A percentile compares a stretch with the other conserved stretches of the same genome.
Evolutionary conservation across 805 yeast genomes (phyloP).

Genomic region (Wickerhamomyces ciferrii): DNA sequence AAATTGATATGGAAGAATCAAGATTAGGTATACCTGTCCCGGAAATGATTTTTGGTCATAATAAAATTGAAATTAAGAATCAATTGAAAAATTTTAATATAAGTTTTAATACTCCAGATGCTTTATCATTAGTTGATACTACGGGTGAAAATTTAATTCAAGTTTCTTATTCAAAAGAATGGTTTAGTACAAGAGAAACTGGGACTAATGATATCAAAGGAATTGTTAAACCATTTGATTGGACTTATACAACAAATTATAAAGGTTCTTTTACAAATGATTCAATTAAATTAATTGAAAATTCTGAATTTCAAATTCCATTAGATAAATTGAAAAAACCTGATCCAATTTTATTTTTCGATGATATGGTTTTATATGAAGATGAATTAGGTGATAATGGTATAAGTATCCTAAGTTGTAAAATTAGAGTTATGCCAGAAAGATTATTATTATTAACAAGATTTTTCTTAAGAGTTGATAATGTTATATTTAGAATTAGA

Average conservation of each 20-base stretch:
- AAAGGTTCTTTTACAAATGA: conserved; percentile 44
- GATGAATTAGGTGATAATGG: conserved; percentile 98
- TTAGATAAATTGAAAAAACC: conserved; percentile 60
- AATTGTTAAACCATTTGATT: conserved; percentile 81
- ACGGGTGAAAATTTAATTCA: conserved; percentile 46
- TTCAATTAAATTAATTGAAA: conserved; percentile 17
- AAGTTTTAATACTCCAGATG: conserved; percentile 73
- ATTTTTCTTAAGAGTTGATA: conserved; percentile 83
- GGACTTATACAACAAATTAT: conserved; percentile 90
- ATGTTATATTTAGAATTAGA: conserved; percentile 75
- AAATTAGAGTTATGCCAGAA: conserved; percentile 84
- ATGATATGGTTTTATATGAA: conserved; percentile 83
- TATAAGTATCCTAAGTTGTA: conserved; percentile 67
- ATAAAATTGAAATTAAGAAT: conserved; percentile 50
- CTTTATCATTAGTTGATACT: conserved; percentile 54
- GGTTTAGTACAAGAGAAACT: conserved; percentile 44
- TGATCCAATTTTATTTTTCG: conserved; percentile 86
- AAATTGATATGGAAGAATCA: conserved; percentile 59
- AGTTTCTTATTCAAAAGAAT: conserved; percentile 84
- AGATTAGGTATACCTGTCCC: conserved; percentile 79
- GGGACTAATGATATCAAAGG: conserved; percentile 42
- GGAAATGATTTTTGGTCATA: conserved; percentile 95
- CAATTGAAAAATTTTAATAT: conserved; percentile 37
- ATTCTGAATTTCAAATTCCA: conserved; percentile 48
- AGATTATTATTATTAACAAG: conserved; percentile 71